A percentile compares a stretch with the other conserved stretches of the same genome.
Evolutionary conservation across 228 moss, liverwort and hornwort species (phyloP).

Genomic region (Sphagnum magellanicum): DNA sequence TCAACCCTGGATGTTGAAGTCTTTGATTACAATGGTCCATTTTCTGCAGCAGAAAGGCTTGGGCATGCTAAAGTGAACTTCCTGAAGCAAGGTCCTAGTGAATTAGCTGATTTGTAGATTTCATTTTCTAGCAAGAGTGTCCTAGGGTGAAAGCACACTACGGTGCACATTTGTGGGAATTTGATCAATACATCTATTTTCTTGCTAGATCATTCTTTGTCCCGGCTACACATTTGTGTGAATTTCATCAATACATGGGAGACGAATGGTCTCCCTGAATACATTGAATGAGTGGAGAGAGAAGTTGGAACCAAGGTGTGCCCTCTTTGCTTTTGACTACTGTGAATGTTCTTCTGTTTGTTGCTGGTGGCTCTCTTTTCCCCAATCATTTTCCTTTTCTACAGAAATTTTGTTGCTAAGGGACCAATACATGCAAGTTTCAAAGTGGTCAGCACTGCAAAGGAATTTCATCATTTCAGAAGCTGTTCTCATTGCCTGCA

Average conservation of each 20-base stretch:
- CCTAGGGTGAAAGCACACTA: not conserved
- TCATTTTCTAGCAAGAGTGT: slow-evolving; percentile 59
- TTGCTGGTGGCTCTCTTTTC: not conserved
- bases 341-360: not conserved
- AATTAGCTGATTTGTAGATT: slow-evolving; percentile 64
- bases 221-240: too few species aligned
- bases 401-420: not conserved
- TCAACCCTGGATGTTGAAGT: slow-evolving; percentile 77
- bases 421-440: slow-evolving; percentile 30
- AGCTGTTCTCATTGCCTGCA: slow-evolving; percentile 59
- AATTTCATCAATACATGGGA: too few species aligned
- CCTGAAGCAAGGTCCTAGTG: slow-evolving; percentile 46
- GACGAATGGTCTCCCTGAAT: slow-evolving; percentile 44
- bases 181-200: too few species aligned
- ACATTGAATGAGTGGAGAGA: slow-evolving; percentile 56
- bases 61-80: slow-evolving; percentile 74
- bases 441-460: slow-evolving; percentile 49
- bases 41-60: slow-evolving; percentile 66
- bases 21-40: slow-evolving; percentile 83
- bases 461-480: slow-evolving; percentile 71
- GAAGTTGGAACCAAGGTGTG: slow-evolving; percentile 67
- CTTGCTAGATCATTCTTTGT: too few species aligned
- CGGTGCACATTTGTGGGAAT: too few species aligned
- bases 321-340: not conserved
- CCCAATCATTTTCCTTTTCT: not conserved